Evolutionary conservation across 345 rosid species (phyloP).

Genomic region (Euphorbia lathyris): DNA sequence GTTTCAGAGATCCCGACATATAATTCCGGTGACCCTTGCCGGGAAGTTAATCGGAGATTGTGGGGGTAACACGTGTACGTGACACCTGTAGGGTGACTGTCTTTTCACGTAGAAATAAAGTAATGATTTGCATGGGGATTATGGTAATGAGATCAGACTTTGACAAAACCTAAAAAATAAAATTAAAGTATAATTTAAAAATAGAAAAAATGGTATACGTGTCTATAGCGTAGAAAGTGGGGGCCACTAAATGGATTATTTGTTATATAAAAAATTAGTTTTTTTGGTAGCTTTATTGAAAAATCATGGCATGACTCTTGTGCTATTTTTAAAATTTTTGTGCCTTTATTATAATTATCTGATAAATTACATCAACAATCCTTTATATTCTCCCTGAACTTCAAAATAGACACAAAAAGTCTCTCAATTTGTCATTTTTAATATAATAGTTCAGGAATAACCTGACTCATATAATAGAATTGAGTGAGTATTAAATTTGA

Average conservation of each 20-base stretch:
- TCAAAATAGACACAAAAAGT: too few species aligned
- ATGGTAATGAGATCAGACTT: constrained; percentile 21
- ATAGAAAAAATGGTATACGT: constrained; percentile 13
- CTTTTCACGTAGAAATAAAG: constrained; percentile 30
- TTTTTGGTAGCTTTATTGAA: constrained; percentile 21
- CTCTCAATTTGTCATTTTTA: too few species aligned
- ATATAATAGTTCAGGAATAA: too few species aligned
- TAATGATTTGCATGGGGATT: constrained; percentile 36
- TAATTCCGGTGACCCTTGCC: constrained; percentile 21
- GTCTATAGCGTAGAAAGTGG: neutral
- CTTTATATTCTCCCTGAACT: too few species aligned
- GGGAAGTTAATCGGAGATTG: constrained; percentile 13
- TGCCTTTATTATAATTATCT: constrained; percentile 13
- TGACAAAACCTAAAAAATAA: constrained; percentile 11
- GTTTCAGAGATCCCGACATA: constrained; percentile 33
- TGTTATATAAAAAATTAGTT: neutral
- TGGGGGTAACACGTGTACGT: constrained; percentile 24
- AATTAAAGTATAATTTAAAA: neutral
- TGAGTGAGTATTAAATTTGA: too few species aligned
- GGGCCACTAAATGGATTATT: constrained; percentile 14
- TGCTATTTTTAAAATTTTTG: constrained; percentile 15
- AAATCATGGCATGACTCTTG: constrained; percentile 40
- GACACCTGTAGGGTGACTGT: constrained; percentile 34
- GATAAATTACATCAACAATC: too few species aligned
- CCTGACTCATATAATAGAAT: too few species aligned